phyloP scores from a whole-genome alignment of 768 basidiomycete species.

The Tubosaeta sp. region DNA sequence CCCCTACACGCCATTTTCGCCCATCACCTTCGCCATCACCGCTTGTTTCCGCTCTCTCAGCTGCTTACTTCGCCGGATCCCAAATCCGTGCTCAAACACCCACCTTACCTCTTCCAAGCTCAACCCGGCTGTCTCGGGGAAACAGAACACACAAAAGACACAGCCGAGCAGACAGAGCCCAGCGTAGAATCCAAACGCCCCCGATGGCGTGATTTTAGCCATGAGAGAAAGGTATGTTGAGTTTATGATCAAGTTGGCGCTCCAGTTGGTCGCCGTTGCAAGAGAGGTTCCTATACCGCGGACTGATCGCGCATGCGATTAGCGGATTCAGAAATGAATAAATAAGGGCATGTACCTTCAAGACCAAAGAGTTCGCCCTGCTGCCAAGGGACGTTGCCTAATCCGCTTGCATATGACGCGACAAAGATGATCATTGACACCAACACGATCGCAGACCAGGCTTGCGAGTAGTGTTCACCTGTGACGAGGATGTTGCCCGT shows the following conservation, averaged over 20 bases:
- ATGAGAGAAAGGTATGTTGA: conserved; percentile 81
- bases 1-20: background rate
- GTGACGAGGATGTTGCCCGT: conserved; percentile 60
- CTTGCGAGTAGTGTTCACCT: conserved; percentile 51
- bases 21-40: background rate
- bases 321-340: background rate
- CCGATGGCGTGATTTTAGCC: conserved; percentile 65
- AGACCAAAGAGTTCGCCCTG: conserved; percentile 81
- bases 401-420: conserved; percentile 73
- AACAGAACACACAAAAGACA: conserved; percentile 64
- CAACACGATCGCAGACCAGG: conserved; percentile 68
- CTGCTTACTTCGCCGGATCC: conserved; percentile 51
- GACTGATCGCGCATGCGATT: conserved; percentile 34
- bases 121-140: conserved; percentile 77
- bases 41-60: conserved; percentile 32
- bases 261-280: conserved; percentile 76
- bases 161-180: conserved; percentile 67
- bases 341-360: conserved; percentile 42
- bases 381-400: conserved; percentile 84
- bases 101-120: conserved; percentile 63
- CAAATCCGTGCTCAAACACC: conserved; percentile 63
- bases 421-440: conserved; percentile 82
- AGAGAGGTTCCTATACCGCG: conserved; percentile 76
- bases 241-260: conserved; percentile 68
- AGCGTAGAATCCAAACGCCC: conserved; percentile 75